Conservation (phyloP, 345 rosid species). For the Gossypium anomalum region DNA sequence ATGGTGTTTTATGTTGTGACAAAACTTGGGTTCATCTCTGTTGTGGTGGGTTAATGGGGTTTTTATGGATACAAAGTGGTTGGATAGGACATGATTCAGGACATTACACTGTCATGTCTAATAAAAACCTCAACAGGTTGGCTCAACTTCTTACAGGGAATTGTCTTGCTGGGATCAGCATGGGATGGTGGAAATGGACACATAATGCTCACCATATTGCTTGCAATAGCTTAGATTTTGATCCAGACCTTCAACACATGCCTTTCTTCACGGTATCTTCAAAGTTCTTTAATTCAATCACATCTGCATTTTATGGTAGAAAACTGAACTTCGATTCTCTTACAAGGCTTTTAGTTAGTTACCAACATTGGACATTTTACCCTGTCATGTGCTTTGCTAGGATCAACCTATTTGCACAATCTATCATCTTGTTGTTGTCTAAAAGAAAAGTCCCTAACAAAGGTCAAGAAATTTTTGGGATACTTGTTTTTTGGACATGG, state of each 20-base stretch:
- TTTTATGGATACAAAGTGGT: constrained; percentile 61
- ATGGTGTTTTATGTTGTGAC: constrained; percentile 31
- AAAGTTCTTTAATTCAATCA: constrained; percentile 36
- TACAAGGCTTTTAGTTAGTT: constrained; percentile 46
- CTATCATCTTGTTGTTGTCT: constrained; percentile 32
- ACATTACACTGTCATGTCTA: constrained; percentile 44
- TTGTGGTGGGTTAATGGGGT: constrained; percentile 40
- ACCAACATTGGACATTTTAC: constrained; percentile 57
- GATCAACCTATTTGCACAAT: constrained; percentile 47
- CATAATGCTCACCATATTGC: constrained; percentile 58
- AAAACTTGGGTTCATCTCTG: constrained; percentile 34
- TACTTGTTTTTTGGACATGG: constrained; percentile 50
- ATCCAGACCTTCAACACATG: constrained; percentile 63
- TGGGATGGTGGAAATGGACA: constrained; percentile 59
- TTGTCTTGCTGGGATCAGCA: constrained; percentile 65
- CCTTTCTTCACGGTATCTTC: constrained; percentile 57
- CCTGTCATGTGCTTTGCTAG: constrained; percentile 60
- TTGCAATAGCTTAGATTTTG: constrained; percentile 48
- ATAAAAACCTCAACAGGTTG: constrained; percentile 29
- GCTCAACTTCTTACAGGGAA: constrained; percentile 57
- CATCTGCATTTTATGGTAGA: constrained; percentile 40
- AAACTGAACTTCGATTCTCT: constrained; percentile 45
- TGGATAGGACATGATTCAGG: constrained; percentile 84
- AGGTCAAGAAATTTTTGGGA: constrained; percentile 38
- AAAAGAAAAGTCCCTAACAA: constrained; percentile 35